Evolutionary conservation across 1,139 yeast species (phyloP), one percentile per base, ranked within the genome.

Genomic region (Protomyces gravidus): DNA sequence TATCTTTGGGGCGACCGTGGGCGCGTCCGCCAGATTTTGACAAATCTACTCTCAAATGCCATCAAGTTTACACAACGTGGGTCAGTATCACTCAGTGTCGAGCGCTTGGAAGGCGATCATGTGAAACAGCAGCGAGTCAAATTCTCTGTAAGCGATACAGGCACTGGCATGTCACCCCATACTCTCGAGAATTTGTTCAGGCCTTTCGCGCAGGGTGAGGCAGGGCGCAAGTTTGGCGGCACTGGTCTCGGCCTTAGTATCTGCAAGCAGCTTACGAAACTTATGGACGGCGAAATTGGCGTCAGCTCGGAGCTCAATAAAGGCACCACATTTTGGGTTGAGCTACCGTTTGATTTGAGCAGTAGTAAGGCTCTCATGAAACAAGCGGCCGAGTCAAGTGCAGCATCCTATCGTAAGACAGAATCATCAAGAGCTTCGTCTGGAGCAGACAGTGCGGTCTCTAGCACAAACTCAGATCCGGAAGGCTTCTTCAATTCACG

Each of bases 31-130:
- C 97, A 89, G 71, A 85, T 89, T 59, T 84, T 89, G 25, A 87
- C 89, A 89, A 89, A 89, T 67, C 75, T 89, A 62, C 92, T 89
- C 5, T 86, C 94, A 11, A 89, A 87, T 71, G 86, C 95, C 0
- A 76, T 89, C 65, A 89, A 89, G 68, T 89, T 89, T 66, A 89
- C 96, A 5, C 83, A 81, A 63, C 75, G 77, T 63, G 94, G 94
- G 47, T 63, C 66, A 15, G 62, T 68, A 25, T 58, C 63, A 2
- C 53, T 53, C 21, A 28, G 17, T 63, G 62, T n/a, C 26, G 30
- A 15, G 2, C 36, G 49, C 13, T 50, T 60, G 13, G 61, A 53
- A 25, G 21, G 21, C 15, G 61, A 48, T 13, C 28, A 42, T 5
- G 59, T 30, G 3, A 55, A 55, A 5, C 28, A 28, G 3, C 64